phyloP scores from a whole-genome alignment of 331 rosid genomes.

The Pyracantha coccinea region DNA sequence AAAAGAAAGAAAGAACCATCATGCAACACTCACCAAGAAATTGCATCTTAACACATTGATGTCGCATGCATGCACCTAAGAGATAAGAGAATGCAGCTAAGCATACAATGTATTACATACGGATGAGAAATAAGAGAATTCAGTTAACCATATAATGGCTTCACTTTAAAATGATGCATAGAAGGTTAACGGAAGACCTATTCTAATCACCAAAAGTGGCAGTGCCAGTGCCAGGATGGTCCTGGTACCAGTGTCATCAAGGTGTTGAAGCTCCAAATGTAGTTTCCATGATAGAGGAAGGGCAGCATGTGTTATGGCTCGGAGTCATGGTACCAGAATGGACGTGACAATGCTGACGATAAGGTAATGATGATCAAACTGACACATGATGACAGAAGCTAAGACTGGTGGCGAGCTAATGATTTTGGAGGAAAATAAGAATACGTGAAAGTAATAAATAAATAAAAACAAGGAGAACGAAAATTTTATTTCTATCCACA shows the following conservation, averaged over 20 bases:
- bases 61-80: not conserved
- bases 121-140: not conserved
- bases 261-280: not conserved
- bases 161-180: not conserved
- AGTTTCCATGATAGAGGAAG: not conserved
- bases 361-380: not conserved
- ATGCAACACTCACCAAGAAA: not conserved
- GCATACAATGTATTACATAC: not conserved
- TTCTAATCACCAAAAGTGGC: not conserved
- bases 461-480: not conserved
- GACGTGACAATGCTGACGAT: not conserved
- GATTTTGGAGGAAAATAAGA: not conserved
- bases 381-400: not conserved
- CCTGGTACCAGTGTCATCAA: not conserved
- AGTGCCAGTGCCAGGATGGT: not conserved
- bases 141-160: not conserved
- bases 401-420: not conserved
- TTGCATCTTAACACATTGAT: not conserved
- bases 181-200: not conserved
- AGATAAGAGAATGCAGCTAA: not conserved
- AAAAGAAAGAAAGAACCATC: slow-evolving; percentile 4
- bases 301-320: not conserved
- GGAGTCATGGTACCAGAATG: not conserved
- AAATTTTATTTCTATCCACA: not conserved
- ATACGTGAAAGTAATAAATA: not conserved